Percentiles rank a stretch among this genome's conserved stretches.
phyloP scores from a whole-genome alignment of 768 basidiomycete species.

The Suillus subaureus region DNA sequence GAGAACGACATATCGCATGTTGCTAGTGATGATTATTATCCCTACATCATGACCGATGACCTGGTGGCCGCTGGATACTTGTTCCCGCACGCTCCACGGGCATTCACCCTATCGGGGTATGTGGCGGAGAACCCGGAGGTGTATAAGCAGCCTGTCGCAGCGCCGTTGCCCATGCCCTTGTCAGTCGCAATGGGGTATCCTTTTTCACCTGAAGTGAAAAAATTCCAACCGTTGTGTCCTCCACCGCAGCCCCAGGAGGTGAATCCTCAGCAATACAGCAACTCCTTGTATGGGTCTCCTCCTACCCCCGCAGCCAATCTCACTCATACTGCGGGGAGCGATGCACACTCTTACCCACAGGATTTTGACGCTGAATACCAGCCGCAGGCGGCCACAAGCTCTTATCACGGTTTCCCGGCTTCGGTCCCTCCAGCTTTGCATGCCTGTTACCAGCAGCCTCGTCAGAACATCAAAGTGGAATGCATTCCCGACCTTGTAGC shows the following conservation, averaged over 20 bases:
- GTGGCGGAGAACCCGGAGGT: conserved; percentile 24
- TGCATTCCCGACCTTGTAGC: conserved; percentile 22
- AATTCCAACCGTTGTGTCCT: conserved; percentile 39
- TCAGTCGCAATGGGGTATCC: conserved; percentile 35
- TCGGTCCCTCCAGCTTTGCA: conserved; percentile 23
- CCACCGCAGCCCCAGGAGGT: conserved; percentile 31
- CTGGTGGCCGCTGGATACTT: conserved; percentile 20
- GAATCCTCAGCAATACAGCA: conserved; percentile 23
- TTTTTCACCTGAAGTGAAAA: conserved; percentile 35
- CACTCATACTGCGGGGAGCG: conserved; percentile 17
- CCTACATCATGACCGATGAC: conserved; percentile 30
- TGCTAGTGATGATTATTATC: conserved; percentile 32
- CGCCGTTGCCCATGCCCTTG: conserved; percentile 33
- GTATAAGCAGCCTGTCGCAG: conserved; percentile 36
- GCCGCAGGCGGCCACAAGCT: conserved; percentile 21
- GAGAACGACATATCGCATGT: conserved; percentile 29
- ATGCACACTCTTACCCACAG: conserved; percentile 24
- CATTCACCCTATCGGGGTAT: conserved; percentile 27
- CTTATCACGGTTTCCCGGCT: conserved; percentile 24
- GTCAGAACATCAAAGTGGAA: conserved; percentile 32
- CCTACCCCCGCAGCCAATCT: conserved; percentile 15
- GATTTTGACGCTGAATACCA: conserved; percentile 31
- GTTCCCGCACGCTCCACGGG: conserved; percentile 27
- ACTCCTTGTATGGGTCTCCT: conserved; percentile 16
- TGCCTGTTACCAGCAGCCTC: conserved; percentile 22